Conservation (phyloP, 768 basidiomycete genomes). For the Tulasnella sp. region DNA sequence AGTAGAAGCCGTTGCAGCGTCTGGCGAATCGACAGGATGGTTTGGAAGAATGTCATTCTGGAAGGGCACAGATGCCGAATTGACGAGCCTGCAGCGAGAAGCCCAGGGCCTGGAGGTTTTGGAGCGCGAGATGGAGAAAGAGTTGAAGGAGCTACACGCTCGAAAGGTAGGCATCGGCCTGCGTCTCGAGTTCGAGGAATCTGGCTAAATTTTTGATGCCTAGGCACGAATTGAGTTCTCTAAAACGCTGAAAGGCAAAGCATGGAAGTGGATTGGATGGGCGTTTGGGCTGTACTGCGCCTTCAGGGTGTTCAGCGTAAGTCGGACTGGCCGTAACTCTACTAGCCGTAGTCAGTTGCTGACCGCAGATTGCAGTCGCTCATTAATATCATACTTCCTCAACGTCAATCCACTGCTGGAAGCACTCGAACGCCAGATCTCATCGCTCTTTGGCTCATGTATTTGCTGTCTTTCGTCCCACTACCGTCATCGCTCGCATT, state of each 20-base stretch:
- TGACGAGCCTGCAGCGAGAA: slow-evolving; percentile 46
- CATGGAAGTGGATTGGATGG: slow-evolving; percentile 46
- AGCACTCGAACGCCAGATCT: slow-evolving; percentile 37
- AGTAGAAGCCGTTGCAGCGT: background rate
- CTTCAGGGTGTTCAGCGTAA: slow-evolving; percentile 57
- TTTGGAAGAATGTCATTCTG: background rate
- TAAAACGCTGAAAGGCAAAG: slow-evolving; percentile 52
- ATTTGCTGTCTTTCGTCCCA: slow-evolving; percentile 40
- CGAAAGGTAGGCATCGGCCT: background rate
- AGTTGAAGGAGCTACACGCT: slow-evolving; percentile 14
- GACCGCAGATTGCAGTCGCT: slow-evolving; percentile 41
- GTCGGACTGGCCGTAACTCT: slow-evolving; percentile 32
- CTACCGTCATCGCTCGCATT: slow-evolving; percentile 27
- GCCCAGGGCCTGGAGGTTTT: slow-evolving; percentile 61
- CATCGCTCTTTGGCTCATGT: slow-evolving; percentile 37
- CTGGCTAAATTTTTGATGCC: slow-evolving; percentile 49
- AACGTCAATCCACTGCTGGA: slow-evolving; percentile 26
- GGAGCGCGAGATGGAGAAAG: slow-evolving; percentile 55
- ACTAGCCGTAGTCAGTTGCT: background rate
- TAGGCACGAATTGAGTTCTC: slow-evolving; percentile 50
- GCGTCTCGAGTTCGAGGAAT: slow-evolving; percentile 38
- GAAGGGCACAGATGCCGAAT: slow-evolving; percentile 12
- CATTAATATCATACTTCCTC: slow-evolving; percentile 47
- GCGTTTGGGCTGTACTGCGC: slow-evolving; percentile 66
- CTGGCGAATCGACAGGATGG: slow-evolving; percentile 14